Base-by-base conservation (phyloP, 441 rosid genomes). In the Pelargonium myrrhifolium region DNA sequence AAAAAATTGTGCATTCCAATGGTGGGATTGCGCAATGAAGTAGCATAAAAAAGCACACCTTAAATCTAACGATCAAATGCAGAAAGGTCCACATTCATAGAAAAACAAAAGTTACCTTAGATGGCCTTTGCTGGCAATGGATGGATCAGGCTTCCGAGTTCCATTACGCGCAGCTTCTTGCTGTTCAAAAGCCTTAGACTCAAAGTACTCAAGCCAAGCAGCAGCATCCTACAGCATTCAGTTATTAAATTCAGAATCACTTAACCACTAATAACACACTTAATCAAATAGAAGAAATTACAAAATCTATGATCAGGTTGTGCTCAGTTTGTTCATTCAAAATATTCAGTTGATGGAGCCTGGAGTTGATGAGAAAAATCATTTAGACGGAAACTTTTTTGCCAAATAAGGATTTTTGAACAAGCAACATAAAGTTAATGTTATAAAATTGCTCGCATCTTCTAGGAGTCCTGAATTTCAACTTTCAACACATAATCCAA, bases 141-240 rank as follows among this genome's bases (percentile, higher is more conserved):
- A 88, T 75, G 94, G 87, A 74, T 88, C 94, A 60, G 89, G 94
- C 71, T 85, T 88, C 55, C 91, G 94, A 55, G 94, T 86, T 69
- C 91, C 94, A 71, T 85, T 86, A 59, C 94, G 88, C 65, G 94
- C 91, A 74, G 94, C 94, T 82, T 88, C 94, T 78, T 88, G 91
- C 77, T 88, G 94, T 80, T 86, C 94, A 72, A 85, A 75, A 71
- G 91, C 87, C 82, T 86, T 86, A 65, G 91, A 88, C 80, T 88
- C 94, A n/a, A 88, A 86, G 74, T 86, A 88, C 76, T 86, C 94
- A 43, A 88, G 94, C 91, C 91, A 88, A 15, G 91, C 94, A 79
- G 91, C 89, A 37, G 94, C 94, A 80, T 88, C 94, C 94, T 88
- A 70, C 69, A 68, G 67, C 62, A 47, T 69, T 55, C 47, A 53